Evolutionary conservation across 2,329 filamentous ascomycete species (phyloP), one percentile per base, ranked within the genome.

Genomic region (Nothophaeocryptopus gaeumannii): DNA sequence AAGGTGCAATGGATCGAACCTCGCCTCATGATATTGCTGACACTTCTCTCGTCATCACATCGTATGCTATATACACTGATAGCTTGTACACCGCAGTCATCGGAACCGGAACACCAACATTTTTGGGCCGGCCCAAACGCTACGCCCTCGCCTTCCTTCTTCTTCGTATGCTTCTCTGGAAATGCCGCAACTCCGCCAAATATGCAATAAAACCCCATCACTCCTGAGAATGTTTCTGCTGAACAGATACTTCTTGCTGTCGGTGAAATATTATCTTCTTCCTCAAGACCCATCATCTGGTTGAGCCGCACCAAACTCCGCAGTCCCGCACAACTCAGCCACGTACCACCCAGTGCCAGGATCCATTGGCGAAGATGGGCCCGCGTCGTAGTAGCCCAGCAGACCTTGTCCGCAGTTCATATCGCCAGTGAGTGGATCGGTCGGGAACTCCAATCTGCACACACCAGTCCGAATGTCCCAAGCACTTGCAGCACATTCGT

Each of bases 201-300:
- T 26, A 26, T 26, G 20, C 20, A 26, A 4, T 7, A 26, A 26
- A 26, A 26, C 3, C 20, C 3, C 20, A 26, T 26, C 7, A 26
- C 20, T 26, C 4, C 20, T 26, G 20, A 26, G 20, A 26, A 26
- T 26, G 20, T 7, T 26, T 26, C 20, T 26, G 20, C 20, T 26
- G 20, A 26, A 26, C 20, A 26, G 20, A 26, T 26, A 26, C 20
- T 26, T 26, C 7, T 26, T 26, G 7, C 12, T 32, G 30, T 35
- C 15, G 29, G 32, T 30, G 32, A 5, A 39, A 37, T 37, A 30
- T 16, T 37, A 30, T 16, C 32, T 45, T 26, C 20, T 26, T 33
- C 38, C 12, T 57, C 47, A 66, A 15, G 62, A 60, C 9, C 64
- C 63, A 58, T 67, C 64, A 57, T 67, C 64, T 31, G 64, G 64